Base-by-base conservation (phyloP, 345 rosid genomes). In the Eucalyptus cladocalyx region DNA sequence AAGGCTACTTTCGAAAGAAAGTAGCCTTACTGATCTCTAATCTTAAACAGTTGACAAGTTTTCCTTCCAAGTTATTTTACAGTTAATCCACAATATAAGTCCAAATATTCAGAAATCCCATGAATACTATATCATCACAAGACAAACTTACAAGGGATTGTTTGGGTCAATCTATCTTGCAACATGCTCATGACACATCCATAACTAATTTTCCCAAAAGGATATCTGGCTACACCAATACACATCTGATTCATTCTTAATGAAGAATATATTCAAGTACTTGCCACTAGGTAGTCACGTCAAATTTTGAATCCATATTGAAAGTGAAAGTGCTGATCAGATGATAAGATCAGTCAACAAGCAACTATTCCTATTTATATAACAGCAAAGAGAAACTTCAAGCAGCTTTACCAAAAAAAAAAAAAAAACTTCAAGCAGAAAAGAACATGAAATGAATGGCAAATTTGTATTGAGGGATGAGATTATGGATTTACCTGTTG, bases 401-500 rank as follows among this genome's bases (percentile, higher is more conserved):
- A 62, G 24, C 45, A 58, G 76, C 40, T 40, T 40, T 40, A 40
- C 40, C 40, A 40, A 40, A 40, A 40, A 40, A 40, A 40, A 40
- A 40, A 40, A 40, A 40, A 40, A 87, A 42, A 19, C 67, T 58
- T 42, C 45, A 12, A 65, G 28, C 47, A 60, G 80, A 50, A 65
- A 88, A 76, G 50, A 69, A 42, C 76, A 62, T 9, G 37, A 83
- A 42, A 50, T 86, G 91, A 80, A 76, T 60, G 58, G 40, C 42
- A 42, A 87, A 42, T 60, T 69, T 47, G n/a, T 30, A 69, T 58
- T 40, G 30, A 80, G 47, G n/a, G 32, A 88, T 81, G 56, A 81
- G 62, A 67, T 69, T 49, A 34, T 42, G 88, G 88, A 45, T 72
- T 72, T 92, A 97, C 99, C 99, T 95, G 96, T 88, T 96, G 99